phyloP scores from a whole-genome alignment of 139 green algal species.

The Tetradesmus lagerheimii region DNA sequence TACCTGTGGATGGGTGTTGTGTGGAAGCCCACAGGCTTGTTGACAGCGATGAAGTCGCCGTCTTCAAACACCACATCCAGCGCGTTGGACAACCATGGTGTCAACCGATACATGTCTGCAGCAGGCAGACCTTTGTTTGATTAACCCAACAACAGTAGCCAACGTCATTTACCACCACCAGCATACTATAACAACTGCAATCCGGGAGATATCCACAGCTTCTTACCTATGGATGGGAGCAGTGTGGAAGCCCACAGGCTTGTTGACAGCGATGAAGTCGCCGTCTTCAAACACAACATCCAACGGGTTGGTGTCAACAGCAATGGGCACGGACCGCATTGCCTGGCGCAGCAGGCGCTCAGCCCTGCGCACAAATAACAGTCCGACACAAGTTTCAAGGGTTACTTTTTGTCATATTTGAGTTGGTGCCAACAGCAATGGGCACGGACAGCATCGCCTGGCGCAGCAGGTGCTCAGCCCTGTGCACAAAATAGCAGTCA shows the following conservation, averaged over 20 bases:
- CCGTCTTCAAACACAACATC: conserved; percentile 83
- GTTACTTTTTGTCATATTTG: too few relatives aligned
- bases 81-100: too few relatives aligned
- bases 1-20: conserved; percentile 81
- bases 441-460: conserved; percentile 67
- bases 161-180: background rate
- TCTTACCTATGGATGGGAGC: conserved; percentile 76
- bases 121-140: too few relatives aligned
- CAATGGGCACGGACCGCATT: conserved; percentile 69
- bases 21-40: conserved; percentile 79
- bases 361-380: conserved; percentile 29
- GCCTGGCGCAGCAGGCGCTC: conserved; percentile 55
- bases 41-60: conserved; percentile 80
- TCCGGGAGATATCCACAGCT: too few relatives aligned
- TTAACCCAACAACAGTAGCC: too few relatives aligned
- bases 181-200: too few relatives aligned
- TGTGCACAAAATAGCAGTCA: too few relatives aligned
- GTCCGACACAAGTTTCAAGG: too few relatives aligned
- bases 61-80: conserved; percentile 84
- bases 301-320: conserved; percentile 56
- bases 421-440: conserved; percentile 65
- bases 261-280: conserved; percentile 85
- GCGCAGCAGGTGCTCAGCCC: conserved; percentile 47
- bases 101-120: too few relatives aligned
- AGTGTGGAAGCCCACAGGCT: conserved; percentile 77